Percentiles rank a stretch among this genome's conserved stretches.
Conservation (phyloP, 78 protist genomes). For the Dictyostelium purpureum region DNA sequence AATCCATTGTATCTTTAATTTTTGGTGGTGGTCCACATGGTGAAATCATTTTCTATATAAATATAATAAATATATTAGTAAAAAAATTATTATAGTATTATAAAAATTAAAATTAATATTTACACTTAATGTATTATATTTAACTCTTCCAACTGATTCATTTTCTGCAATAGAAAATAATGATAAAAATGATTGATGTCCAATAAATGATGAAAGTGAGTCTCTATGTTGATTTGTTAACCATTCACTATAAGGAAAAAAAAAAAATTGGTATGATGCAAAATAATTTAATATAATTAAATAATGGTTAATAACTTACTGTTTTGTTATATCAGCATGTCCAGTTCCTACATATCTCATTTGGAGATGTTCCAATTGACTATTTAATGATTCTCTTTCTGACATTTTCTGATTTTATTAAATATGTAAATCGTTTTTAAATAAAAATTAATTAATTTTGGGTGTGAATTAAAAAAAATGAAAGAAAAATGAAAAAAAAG, state of each 20-base stretch:
- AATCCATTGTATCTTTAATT: slow-evolving; percentile 35
- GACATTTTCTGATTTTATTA: too few species aligned
- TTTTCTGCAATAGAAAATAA: slow-evolving; percentile 89
- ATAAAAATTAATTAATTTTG: background rate
- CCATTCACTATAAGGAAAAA: slow-evolving; percentile 82
- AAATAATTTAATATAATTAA: background rate
- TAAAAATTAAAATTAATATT: background rate
- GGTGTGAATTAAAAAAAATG: background rate
- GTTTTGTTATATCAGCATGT: slow-evolving; percentile 78
- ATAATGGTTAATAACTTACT: slow-evolving; percentile 18
- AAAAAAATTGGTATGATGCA: background rate
- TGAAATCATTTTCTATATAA: slow-evolving; percentile 38
- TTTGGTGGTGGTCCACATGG: slow-evolving; percentile 82
- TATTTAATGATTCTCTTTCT: slow-evolving; percentile 77
- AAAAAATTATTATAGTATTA: background rate
- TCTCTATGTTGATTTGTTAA: slow-evolving; percentile 92
- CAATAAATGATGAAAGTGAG: slow-evolving; percentile 84
- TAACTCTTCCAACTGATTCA: slow-evolving; percentile 64
- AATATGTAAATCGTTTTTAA: too few species aligned
- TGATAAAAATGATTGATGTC: slow-evolving; percentile 70
- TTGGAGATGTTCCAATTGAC: slow-evolving; percentile 80
- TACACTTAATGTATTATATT: slow-evolving; percentile 39
- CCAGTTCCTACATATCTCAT: slow-evolving; percentile 83
- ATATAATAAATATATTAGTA: background rate
- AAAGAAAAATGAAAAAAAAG: background rate